Evolutionary conservation across 2,329 filamentous ascomycete species (phyloP), one percentile per base, ranked within the genome.

Genomic region (Ceratocystis alfenasii): DNA sequence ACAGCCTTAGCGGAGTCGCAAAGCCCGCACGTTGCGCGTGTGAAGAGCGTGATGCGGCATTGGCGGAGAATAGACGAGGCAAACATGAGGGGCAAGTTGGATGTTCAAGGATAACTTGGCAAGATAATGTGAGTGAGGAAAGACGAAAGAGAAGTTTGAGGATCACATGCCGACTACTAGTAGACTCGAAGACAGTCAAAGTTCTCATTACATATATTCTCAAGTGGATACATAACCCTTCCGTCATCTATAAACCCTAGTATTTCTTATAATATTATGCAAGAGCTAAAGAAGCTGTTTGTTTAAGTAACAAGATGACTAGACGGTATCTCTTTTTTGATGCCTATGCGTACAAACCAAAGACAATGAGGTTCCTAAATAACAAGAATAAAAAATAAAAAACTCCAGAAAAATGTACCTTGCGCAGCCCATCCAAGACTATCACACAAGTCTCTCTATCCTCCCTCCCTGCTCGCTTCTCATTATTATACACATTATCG

Each of bases 11-110:
- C 88, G 63, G 85, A 80, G 25, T 79, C 78, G 72, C 89, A 93
- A 2, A 93, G 79, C 0, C 84, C 84, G 74, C 89, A 93, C 68
- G 85, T 85, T 45, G 83, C 78, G 53, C 89, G 83, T 2, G 86
- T 89, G 74, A 92, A 92, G 41, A 92, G 78, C 0, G 89, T 92
- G 71, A 92, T 86, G 67, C 86, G 81, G 72, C 80, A 84, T 36
- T 80, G 80, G 50, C 83, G 71, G 3, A 85, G 75, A 62, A 78
- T 77, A 50, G 71, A 69, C 1, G 83, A 80, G 45, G 77, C 72
- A 68, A 77, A 79, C 84, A 87, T 86, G 53, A 41, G 10, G 36
- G 36, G 10, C 10, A 15, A 41, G 10, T 41, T 20, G 2, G 59
- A 62, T 28, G 4, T 62, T 62, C 36, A 41, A 41, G 36, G 10